A percentile compares a stretch with the other conserved stretches of the same genome.
Conservation (phyloP, 257 asterid species). For the Rhazya stricta region DNA sequence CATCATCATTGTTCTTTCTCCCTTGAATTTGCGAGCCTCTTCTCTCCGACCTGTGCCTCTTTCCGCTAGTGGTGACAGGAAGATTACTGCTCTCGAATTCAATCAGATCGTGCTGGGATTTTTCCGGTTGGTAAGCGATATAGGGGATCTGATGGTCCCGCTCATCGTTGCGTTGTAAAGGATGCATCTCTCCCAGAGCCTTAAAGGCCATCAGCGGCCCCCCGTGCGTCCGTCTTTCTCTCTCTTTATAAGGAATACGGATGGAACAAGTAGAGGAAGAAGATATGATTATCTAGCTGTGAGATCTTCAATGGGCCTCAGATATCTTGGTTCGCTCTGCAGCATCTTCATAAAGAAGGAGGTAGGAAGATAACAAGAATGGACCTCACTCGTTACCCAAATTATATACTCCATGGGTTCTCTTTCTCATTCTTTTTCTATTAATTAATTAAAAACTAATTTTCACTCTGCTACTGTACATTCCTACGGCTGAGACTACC, state of each 20-base stretch:
- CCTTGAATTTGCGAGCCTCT: background rate
- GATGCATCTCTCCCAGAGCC: conserved; percentile 8
- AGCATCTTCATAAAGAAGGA: conserved; percentile 5
- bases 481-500: background rate
- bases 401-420: background rate
- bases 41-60: background rate
- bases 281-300: conserved; percentile 17
- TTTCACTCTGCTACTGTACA: background rate
- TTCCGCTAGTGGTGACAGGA: background rate
- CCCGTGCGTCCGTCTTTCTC: background rate
- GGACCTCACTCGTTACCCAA: background rate
- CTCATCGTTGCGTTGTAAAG: conserved; percentile 15
- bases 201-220: background rate
- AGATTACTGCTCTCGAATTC: background rate
- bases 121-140: conserved; percentile 12
- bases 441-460: background rate
- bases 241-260: background rate
- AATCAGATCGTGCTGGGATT: conserved; percentile 12
- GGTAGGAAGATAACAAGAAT: background rate
- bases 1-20: background rate
- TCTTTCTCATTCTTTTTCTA: background rate
- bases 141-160: conserved; percentile 16
- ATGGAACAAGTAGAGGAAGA: background rate
- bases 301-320: conserved; percentile 13
- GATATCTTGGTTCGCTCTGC: background rate